Conservation (phyloP, 306 rosid genomes). For the Medicago arabica region DNA sequence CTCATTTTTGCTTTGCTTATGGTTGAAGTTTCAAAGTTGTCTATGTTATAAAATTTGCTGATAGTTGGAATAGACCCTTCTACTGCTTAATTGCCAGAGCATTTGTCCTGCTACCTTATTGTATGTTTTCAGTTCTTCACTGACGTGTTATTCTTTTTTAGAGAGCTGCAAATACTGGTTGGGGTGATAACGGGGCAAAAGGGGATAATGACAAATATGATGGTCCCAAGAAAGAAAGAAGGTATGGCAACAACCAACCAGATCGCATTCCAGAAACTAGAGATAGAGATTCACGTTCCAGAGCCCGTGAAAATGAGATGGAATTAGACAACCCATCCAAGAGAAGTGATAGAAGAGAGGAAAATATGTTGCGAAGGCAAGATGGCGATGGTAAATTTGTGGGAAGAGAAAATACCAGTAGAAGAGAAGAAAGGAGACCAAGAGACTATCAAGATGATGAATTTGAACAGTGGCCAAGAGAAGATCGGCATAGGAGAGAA, state of each 20-base stretch:
- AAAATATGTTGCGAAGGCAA: constrained; percentile 35
- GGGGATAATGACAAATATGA: constrained; percentile 82
- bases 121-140: constrained; percentile 33
- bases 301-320: constrained; percentile 44
- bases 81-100: constrained; percentile 3
- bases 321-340: constrained; percentile 46
- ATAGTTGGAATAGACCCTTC: constrained; percentile 10
- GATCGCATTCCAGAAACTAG: constrained; percentile 46
- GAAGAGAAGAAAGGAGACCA: constrained; percentile 56
- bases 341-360: constrained; percentile 57
- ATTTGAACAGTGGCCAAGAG: constrained; percentile 47
- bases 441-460: constrained; percentile 51
- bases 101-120: constrained; percentile 5
- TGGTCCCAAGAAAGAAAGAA: constrained; percentile 55
- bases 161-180: constrained; percentile 98
- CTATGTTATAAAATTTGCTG: constrained; percentile 16
- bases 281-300: constrained; percentile 45
- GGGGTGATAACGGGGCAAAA: constrained; percentile 72
- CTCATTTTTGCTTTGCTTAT: constrained; percentile 25
- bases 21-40: constrained; percentile 9
- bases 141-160: constrained; percentile 45
- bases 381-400: constrained; percentile 43
- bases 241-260: constrained; percentile 38
- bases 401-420: constrained; percentile 51
- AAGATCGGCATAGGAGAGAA: constrained; percentile 56